A percentile compares a stretch with the other conserved stretches of the same genome.
Evolutionary conservation across 2,329 filamentous ascomycete genomes (phyloP).

Genomic region (Rhinocladiella mackenziei): DNA sequence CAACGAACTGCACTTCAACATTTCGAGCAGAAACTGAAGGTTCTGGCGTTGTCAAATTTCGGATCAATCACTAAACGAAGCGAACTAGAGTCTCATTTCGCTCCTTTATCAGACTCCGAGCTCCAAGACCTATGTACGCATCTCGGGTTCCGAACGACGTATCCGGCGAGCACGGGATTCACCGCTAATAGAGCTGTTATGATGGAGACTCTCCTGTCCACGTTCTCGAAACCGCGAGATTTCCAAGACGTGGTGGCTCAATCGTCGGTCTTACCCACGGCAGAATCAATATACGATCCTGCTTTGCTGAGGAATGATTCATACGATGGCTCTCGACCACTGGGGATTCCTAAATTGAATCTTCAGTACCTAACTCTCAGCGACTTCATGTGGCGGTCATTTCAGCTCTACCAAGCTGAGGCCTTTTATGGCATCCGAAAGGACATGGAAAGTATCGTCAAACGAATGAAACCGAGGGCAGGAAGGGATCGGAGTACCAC

Average conservation of each 20-base stretch:
- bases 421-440: conserved; percentile 91
- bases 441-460: conserved; percentile 78
- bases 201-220: conserved; percentile 66
- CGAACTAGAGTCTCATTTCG: conserved; percentile 73
- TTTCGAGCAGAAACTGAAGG: conserved; percentile 86
- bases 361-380: conserved; percentile 91
- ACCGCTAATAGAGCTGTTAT: conserved; percentile 52
- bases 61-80: conserved; percentile 75
- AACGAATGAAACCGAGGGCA: conserved; percentile 68
- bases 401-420: conserved; percentile 83
- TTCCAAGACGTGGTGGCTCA: conserved; percentile 75
- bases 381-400: conserved; percentile 94
- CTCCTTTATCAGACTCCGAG: conserved; percentile 69
- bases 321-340: conserved; percentile 80
- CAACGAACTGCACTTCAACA: conserved; percentile 74
- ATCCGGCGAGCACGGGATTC: conserved; percentile 68
- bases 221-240: conserved; percentile 71
- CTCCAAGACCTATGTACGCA: conserved; percentile 63
- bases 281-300: conserved; percentile 71
- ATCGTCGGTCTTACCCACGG: conserved; percentile 77
- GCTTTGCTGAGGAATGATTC: conserved; percentile 74
- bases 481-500: conserved; percentile 61
- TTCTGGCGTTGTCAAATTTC: conserved; percentile 88
- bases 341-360: conserved; percentile 91
- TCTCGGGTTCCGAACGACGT: conserved; percentile 76